Percentiles rank a stretch among this genome's conserved stretches.
phyloP scores from a whole-genome alignment of 2,329 filamentous ascomycete genomes.

The Westerdykella aurantiaca region DNA sequence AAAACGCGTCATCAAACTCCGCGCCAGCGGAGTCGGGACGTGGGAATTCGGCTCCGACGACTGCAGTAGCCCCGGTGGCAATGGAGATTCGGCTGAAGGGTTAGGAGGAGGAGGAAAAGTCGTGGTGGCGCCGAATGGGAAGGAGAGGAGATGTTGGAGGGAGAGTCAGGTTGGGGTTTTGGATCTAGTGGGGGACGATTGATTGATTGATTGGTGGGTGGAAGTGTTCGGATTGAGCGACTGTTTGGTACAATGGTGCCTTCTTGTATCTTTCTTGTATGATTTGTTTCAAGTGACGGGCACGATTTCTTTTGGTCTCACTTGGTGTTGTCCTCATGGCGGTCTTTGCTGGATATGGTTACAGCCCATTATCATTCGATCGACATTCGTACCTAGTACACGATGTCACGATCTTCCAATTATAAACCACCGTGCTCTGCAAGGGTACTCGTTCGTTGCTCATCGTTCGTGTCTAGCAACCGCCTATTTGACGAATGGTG shows the following conservation, averaged over 20 bases:
- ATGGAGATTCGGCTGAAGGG: background rate
- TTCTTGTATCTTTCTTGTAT: background rate
- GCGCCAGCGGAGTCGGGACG: slow-evolving; percentile 27
- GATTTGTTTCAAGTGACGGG: background rate
- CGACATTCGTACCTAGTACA: no score
- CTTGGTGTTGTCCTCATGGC: no score
- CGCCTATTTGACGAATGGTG: no score
- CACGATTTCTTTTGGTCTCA: no score
- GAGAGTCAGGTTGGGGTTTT: slow-evolving; percentile 34
- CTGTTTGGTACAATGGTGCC: background rate
- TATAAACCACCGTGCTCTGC: no score
- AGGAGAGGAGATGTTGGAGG: slow-evolving; percentile 27
- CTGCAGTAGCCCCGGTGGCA: slow-evolving; percentile 9
- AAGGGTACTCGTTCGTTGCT: no score
- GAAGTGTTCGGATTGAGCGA: background rate
- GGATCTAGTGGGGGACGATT: slow-evolving; percentile 16
- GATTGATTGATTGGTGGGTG: background rate
- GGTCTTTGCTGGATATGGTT: no score
- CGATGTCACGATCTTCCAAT: no score
- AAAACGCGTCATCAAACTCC: slow-evolving; percentile 27
- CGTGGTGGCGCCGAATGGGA: slow-evolving; percentile 13
- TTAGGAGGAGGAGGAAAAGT: background rate
- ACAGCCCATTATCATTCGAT: no score
- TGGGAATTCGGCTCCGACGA: slow-evolving; percentile 27
- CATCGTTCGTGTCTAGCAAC: no score